Evolutionary conservation across 345 rosid genomes (phyloP), one percentile per base, ranked within the genome.

Genomic region (Durio zibethinus): DNA sequence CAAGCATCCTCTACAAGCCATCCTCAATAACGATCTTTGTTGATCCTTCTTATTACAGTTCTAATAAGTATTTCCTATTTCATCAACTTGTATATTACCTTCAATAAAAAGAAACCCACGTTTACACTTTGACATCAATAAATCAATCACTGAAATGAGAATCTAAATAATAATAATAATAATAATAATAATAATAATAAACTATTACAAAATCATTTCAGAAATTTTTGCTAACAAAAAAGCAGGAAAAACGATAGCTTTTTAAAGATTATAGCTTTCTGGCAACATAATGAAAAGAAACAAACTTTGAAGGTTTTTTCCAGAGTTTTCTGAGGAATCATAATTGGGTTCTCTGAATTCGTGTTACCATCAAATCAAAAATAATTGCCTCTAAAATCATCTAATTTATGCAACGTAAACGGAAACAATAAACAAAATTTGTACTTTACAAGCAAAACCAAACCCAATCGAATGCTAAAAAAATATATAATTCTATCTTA

Each of bases 1-100:
- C 73, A 89, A 85, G 86, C 77, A 96, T 59, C 97, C 94, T 84
- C 85, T 89, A 84, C 94, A 92, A 72, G 97, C 91, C 99, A 96
- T 96, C 75, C 69, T 65, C 8, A 33, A 69, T 52, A 54, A 52
- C 5, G 10, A 60, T 73, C 36, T 77, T 65, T 47, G 59, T 65
- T n/a, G 77, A 52, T 73, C 75, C 76, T 33, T 16, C 25, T n/a
- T 52, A 60, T 68, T 43, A 76, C 65, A 38, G 8, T 43, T 76
- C 66, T 53, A 74, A 36, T 56, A 25, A 77, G 62, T 76, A 43
- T 14, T 80, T 47, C 71, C 82, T 77, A 80, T 54, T 81, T 79
- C 88, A 87, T 80, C 84, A 82, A 79, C 65, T 54, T 3, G 0
- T 50, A 50, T 45, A 72, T 23, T 52, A 81, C 86, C 88, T 84